phyloP scores from a whole-genome alignment of 2,329 filamentous ascomycete genomes.

The Fusarium pilosicola region DNA sequence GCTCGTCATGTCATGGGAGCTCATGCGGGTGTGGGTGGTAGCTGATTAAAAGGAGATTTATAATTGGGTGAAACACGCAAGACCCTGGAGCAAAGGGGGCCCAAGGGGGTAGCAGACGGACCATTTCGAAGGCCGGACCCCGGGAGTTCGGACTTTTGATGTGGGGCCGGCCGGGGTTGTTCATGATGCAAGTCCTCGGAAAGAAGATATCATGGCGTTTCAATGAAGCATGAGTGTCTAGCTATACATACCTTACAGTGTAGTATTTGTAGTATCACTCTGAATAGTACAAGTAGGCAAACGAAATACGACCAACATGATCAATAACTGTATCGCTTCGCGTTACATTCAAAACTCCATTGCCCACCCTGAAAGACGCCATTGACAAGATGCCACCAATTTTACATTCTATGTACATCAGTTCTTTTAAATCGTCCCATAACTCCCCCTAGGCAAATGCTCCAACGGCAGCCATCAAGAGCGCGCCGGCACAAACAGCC shows the following conservation, averaged over 20 bases:
- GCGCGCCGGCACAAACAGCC: constrained; percentile 70
- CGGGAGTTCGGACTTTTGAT: constrained; percentile 22
- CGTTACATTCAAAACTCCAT: constrained; percentile 7
- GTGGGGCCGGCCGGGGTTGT: constrained; percentile 30
- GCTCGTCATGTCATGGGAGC: constrained; percentile 35
- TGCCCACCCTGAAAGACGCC: constrained; percentile 10
- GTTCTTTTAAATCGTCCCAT: background rate
- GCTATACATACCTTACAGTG: background rate
- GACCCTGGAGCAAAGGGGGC: background rate
- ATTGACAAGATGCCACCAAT: constrained; percentile 8
- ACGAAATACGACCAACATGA: background rate
- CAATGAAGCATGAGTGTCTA: background rate
- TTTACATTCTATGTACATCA: constrained; percentile 33
- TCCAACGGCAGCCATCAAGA: constrained; percentile 76
- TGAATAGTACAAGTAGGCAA: no score
- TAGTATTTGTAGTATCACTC: background rate
- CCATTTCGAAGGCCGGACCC: constrained; percentile 24
- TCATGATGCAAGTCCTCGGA: background rate
- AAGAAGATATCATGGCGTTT: background rate
- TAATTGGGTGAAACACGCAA: constrained; percentile 16
- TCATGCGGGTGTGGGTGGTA: constrained; percentile 28
- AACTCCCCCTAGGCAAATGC: constrained; percentile 69
- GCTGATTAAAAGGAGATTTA: constrained; percentile 33
- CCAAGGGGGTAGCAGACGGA: constrained; percentile 16
- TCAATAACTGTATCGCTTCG: background rate